Base-by-base conservation (phyloP, 306 rosid species). In the Quercus alba region DNA sequence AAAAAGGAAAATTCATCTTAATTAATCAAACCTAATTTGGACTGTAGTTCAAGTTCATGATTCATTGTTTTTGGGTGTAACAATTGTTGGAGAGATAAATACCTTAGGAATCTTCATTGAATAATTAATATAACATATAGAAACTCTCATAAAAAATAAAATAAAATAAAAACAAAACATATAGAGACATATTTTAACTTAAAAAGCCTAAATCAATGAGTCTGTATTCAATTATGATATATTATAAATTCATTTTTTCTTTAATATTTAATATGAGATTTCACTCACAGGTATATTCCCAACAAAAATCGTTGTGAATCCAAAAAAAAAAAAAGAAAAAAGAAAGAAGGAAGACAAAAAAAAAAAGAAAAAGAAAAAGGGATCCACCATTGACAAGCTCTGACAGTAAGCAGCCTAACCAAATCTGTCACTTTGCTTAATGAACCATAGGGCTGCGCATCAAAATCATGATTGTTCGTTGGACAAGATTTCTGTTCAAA, bases 361-460 rank as follows among this genome's bases (percentile, higher is more conserved):
- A 1, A 5, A 1, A 5, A 33, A 9, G 0, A 0, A 1, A 4
- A 3, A 1, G 1, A 5, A 13, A 13, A 62, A 62, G 0, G 15
- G 18, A 31, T 1, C 6, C n/a, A 3, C 72, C 72, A 67, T 33
- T 33, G 26, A 9, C 25, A 33, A 1, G 26, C 52, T n/a, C 23
- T 67, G 11, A 67, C 1, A 25, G 7, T 33, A 19, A 31, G 52
- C 7, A 33, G 52, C 72, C 26, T 8, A 17, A 17, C 51, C 72
- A 33, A 35, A 33, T 35, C 0, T 35, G 38, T 33, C 25, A 67
- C 49, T 67, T 31, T 67, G 72, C 51, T 33, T 33, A 8, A 33
- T 31, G 7, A 19, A 18, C 12, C 0, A 1, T 8, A 66, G 0
- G 10, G n/a, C 25, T 18, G 33, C 3, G 18, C 21, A 67, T 67